Base-by-base conservation (phyloP, 2,329 filamentous ascomycete species). In the Camillea tinctor region DNA sequence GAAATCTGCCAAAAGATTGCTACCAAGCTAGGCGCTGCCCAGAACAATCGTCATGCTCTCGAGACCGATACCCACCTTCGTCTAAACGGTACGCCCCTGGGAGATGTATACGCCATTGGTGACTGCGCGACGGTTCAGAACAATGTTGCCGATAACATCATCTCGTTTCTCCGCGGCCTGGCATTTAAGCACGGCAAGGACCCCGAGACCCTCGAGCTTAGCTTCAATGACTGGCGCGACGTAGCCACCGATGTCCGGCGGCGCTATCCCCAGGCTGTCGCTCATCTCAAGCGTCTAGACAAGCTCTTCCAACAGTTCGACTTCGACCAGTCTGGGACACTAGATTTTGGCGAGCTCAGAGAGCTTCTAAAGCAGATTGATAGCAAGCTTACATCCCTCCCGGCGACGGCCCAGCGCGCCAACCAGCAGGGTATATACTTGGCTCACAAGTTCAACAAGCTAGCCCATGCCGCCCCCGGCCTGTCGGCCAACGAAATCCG, bases 51-150 rank as follows among this genome's bases (percentile, higher is more conserved):
- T 48, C 93, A 95, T 72, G 95, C 96, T 2, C 84, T 99, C 8
- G 95, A 98, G 74, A 99, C 95, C 0, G 95, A 99, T 73, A 88
- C 92, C 1, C 94, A 99, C 73, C 88, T 98, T 8, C 92, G 95
- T 49, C 80, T 99, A 0, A 91, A 90, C 61, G 95, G 95, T 56
- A 87, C 95, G 0, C 95, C 95, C 0, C 78, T 98, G 0, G 95
- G 95, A 44, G 94, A 98, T 62, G 93, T 99, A 21, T 99, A 99
- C 72, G 93, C 93, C 53, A 93, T 99, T 63, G 95, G 95, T 15
- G 95, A 99, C 77, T 98, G 95, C 78, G 84, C 92, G 6, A 99
- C 96, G 0, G 94, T 99, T 0, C 96, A 99, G 73, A 99, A 99
- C 80, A 99, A 99, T 68, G 83, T 98, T 1, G 91, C 93, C 2